phyloP scores from a whole-genome alignment of 495 filamentous ascomycete species.

The Aspergillus biplanus region DNA sequence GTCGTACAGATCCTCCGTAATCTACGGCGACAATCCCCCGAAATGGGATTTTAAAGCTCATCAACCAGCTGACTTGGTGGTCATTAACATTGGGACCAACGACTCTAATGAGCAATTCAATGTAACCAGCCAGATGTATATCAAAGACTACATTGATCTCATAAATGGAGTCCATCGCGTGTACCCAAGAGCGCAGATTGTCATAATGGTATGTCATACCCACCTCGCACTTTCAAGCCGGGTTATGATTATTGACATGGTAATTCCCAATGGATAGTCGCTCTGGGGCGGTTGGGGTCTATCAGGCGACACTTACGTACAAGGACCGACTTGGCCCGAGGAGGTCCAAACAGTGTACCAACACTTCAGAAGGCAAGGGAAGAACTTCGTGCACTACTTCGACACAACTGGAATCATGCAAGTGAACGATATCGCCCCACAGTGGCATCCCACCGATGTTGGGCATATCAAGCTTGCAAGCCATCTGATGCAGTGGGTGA shows the following conservation, averaged over 20 bases:
- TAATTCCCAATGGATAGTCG: slow-evolving; percentile 39
- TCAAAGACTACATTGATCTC: slow-evolving; percentile 59
- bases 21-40: slow-evolving; percentile 59
- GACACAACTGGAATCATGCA: slow-evolving; percentile 68
- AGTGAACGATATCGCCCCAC: slow-evolving; percentile 68
- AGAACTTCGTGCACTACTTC: slow-evolving; percentile 65
- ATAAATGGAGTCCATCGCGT: slow-evolving; percentile 62
- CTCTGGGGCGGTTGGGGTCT: slow-evolving; percentile 64
- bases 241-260: neutral
- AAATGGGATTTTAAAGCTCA: slow-evolving; percentile 63
- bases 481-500: slow-evolving; percentile 61
- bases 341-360: slow-evolving; percentile 59
- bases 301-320: slow-evolving; percentile 56
- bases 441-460: slow-evolving; percentile 66
- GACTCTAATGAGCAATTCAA: slow-evolving; percentile 62
- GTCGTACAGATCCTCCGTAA: slow-evolving; percentile 48
- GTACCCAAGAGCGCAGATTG: slow-evolving; percentile 64
- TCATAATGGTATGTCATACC: slow-evolving; percentile 58
- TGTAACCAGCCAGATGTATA: slow-evolving; percentile 54
- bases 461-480: slow-evolving; percentile 70
- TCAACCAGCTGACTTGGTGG: slow-evolving; percentile 62
- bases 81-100: slow-evolving; percentile 72
- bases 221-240: neutral
- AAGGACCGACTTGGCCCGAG: slow-evolving; percentile 49
- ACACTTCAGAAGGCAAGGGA: slow-evolving; percentile 54